Conservation (phyloP, 306 rosid genomes). For the Pueraria montana region DNA sequence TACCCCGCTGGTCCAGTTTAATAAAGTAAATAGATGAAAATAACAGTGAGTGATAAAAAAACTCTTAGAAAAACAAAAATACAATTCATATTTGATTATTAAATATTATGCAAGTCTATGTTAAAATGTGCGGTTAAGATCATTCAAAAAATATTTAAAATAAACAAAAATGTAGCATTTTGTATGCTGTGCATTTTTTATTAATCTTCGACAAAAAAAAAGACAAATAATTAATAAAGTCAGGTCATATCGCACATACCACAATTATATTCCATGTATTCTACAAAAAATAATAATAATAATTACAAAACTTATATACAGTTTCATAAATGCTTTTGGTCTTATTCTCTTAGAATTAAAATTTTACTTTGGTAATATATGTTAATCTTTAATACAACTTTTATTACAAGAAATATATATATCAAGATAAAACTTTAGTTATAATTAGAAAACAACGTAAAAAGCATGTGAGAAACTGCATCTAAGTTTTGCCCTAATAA, state of each 20-base stretch:
- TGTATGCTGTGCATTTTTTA: background rate
- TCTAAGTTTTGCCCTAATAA: background rate
- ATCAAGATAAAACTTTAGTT: no score
- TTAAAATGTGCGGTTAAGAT: background rate
- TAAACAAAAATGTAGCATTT: background rate
- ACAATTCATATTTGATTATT: background rate
- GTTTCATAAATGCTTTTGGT: no score
- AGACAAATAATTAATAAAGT: background rate
- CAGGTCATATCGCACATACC: background rate
- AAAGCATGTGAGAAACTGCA: no score
- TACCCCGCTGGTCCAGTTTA: background rate
- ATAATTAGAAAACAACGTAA: no score
- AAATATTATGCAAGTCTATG: background rate
- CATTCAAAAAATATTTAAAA: background rate
- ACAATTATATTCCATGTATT: conserved; percentile 16
- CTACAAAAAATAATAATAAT: background rate
- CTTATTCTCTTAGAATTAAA: no score
- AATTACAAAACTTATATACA: no score
- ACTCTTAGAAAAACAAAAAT: background rate
- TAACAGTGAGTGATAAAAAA: background rate
- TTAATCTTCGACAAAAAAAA: background rate
- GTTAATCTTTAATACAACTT: no score
- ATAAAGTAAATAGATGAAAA: background rate
- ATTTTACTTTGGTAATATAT: no score
- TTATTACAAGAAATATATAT: no score